Conservation (phyloP, 2,329 filamentous ascomycete genomes). For the Cytospora schulzeri region DNA sequence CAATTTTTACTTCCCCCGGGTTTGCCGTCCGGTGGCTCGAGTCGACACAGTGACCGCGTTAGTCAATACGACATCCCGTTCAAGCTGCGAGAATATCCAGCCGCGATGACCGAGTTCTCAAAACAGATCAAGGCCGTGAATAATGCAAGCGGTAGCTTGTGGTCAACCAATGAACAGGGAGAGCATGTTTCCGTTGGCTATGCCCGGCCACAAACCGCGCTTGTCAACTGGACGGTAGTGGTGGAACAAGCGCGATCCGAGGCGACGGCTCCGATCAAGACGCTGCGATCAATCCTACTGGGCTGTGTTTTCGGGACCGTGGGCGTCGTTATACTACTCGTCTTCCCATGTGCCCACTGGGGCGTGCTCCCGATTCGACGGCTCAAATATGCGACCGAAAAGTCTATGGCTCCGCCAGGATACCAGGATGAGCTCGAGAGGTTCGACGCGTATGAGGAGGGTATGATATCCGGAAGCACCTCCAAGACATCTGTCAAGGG, state of each 20-base stretch:
- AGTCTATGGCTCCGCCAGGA: constrained; percentile 68
- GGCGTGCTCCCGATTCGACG: constrained; percentile 79
- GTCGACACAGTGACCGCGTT: constrained; percentile 53
- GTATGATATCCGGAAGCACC: constrained; percentile 43
- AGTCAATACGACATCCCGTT: constrained; percentile 56
- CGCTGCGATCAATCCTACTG: constrained; percentile 77
- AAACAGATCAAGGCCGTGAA: constrained; percentile 54
- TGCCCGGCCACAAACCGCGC: constrained; percentile 64
- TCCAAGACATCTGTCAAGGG: constrained; percentile 51
- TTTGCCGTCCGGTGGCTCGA: constrained; percentile 39
- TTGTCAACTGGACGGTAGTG: constrained; percentile 82
- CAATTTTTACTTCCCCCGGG: constrained; percentile 64
- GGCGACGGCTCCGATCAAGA: constrained; percentile 74
- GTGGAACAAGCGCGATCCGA: constrained; percentile 76
- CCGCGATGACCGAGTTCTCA: constrained; percentile 62
- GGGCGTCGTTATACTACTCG: constrained; percentile 69
- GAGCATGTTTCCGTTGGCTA: constrained; percentile 76
- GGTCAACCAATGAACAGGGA: constrained; percentile 72
- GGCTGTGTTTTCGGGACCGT: constrained; percentile 84
- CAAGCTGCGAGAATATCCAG: constrained; percentile 61
- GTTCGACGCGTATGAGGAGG: constrained; percentile 48
- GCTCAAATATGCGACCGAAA: constrained; percentile 73
- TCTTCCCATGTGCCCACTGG: constrained; percentile 79
- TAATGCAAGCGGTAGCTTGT: constrained; percentile 69
- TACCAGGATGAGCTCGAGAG: constrained; percentile 51